Evolutionary conservation across 2,329 filamentous ascomycete species (phyloP), one percentile per base, ranked within the genome.

Genomic region (Neurospora sp.): DNA sequence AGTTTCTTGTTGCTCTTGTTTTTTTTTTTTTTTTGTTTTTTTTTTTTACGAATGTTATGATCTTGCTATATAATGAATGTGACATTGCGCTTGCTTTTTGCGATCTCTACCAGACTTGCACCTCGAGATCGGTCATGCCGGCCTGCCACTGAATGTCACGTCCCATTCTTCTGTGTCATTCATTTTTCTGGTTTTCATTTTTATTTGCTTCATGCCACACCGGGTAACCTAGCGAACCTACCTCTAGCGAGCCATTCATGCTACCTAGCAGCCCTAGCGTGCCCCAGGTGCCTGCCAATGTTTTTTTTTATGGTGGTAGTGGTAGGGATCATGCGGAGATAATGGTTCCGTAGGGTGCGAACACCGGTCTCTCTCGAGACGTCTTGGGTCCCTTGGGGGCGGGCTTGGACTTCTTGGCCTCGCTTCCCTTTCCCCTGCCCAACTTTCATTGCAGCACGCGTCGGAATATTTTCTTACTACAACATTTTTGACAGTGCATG

Each of bases 31-130:
- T 19, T 19, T 19, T n/a, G n/a, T n/a, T 40, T 17, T 7, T 8
- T 19, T 46, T 58, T 17, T 68, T 40, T 5, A 68, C 38, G 67
- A 68, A 68, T 33, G 36, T 62, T 68, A 58, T 68, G 67, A 10
- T 6, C 38, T 38, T 46, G 39, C 23, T 36, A 42, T 13, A 23
- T 28, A n/a, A 33, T 36, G 39, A 17, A 33, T 36, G 23, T 33
- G 23, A 17, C 28, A 33, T 62, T 62, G 28, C 15, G 4, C 28
- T 28, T 28, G 28, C 28, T 28, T 28, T 28, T 28, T 28, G 28
- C 28, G 15, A 62, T 62, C 23, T 33, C 23, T 28, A 62, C 52
- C 28, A n/a, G n/a, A 62, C 23, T 33, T n/a, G 52, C 23, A 62
- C 15, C 7, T 36, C 23, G 8, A 36, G 23, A n/a, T 62, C 52